Percentiles rank a stretch among this genome's conserved stretches.
phyloP scores from a whole-genome alignment of 2,329 filamentous ascomycete genomes.

The Penicillium sclerotiorum region DNA sequence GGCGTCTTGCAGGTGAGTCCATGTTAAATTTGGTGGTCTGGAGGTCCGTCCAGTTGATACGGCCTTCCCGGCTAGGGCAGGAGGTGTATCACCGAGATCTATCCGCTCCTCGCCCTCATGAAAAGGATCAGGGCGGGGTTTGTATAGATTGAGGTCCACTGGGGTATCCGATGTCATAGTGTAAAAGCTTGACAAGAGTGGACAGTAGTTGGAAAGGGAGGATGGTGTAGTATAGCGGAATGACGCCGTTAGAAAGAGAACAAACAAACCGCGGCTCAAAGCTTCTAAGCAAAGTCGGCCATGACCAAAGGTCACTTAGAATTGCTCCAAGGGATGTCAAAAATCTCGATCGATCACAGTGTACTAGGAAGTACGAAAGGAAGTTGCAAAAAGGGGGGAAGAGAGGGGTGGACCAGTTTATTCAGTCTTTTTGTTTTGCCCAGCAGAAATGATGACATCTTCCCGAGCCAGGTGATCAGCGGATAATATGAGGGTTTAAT shows the following conservation, averaged over 20 bases:
- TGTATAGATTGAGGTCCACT: slow-evolving; percentile 1
- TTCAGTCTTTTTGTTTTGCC: slow-evolving; percentile 13
- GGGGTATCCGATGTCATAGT: slow-evolving; percentile 13
- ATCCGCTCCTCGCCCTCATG: not conserved
- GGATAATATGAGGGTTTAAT: not conserved
- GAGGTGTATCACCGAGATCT: slow-evolving; percentile 9
- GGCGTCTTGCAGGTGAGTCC: slow-evolving; percentile 12
- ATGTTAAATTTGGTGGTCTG: slow-evolving; percentile 20
- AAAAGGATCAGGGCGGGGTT: slow-evolving; percentile 4
- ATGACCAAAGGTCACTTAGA: slow-evolving; percentile 19
- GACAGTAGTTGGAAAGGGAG: not conserved
- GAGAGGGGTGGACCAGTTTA: slow-evolving; percentile 6
- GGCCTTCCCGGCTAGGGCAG: slow-evolving; percentile 7
- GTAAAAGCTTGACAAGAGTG: not conserved
- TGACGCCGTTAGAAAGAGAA: slow-evolving; percentile 9
- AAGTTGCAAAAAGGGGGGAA: not conserved
- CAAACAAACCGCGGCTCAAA: slow-evolving; percentile 12
- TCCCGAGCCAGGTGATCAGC: slow-evolving; percentile 24
- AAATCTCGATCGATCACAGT: not conserved
- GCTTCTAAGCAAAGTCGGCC: slow-evolving; percentile 15
- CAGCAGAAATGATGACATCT: slow-evolving; percentile 24
- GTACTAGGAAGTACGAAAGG: not conserved
- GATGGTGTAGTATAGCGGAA: not conserved
- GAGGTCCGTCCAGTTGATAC: slow-evolving; percentile 16
- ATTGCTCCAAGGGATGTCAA: slow-evolving; percentile 2